These are phyloP conservation scores for Pontederia crassipes DNA, from an alignment of 176 grass and related monocot genomes.

Conservation along the genomic window DNA sequence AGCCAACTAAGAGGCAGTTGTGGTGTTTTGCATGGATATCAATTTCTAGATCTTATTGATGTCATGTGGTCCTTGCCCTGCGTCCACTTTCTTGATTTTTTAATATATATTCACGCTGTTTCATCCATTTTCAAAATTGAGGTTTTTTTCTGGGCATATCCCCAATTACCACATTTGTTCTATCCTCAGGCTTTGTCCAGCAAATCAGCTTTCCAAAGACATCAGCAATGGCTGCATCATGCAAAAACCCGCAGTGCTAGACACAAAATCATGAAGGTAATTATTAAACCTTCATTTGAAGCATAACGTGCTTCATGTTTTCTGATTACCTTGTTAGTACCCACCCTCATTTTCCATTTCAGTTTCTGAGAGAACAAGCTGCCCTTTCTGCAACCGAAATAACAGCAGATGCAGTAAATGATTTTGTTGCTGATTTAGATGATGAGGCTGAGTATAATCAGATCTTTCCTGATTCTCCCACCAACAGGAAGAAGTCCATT, in stretches of 20 bases:
- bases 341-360: constrained; percentile 14
- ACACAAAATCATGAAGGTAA: constrained; percentile 96
- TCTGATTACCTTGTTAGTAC: constrained; percentile 1
- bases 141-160: too few species aligned
- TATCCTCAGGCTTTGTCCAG: constrained; percentile 49
- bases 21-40: too few species aligned
- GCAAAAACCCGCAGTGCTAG: constrained; percentile 86
- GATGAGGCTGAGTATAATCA: constrained; percentile 52
- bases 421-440: constrained; percentile 81
- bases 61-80: too few species aligned
- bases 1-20: too few species aligned
- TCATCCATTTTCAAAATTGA: too few species aligned
- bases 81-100: too few species aligned
- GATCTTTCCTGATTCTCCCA: constrained; percentile 19
- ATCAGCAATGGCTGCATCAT: constrained; percentile 76
- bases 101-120: too few species aligned
- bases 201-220: constrained; percentile 82
- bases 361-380: constrained; percentile 91
- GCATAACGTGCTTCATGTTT: not conserved
- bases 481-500: constrained; percentile 41
- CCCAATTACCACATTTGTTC: not conserved
- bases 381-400: constrained; percentile 66
- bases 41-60: too few species aligned
- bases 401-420: constrained; percentile 66
- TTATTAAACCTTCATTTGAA: too few species aligned